Base-by-base conservation (phyloP, 2,329 filamentous ascomycete species). In the Cladosporium sp. region DNA sequence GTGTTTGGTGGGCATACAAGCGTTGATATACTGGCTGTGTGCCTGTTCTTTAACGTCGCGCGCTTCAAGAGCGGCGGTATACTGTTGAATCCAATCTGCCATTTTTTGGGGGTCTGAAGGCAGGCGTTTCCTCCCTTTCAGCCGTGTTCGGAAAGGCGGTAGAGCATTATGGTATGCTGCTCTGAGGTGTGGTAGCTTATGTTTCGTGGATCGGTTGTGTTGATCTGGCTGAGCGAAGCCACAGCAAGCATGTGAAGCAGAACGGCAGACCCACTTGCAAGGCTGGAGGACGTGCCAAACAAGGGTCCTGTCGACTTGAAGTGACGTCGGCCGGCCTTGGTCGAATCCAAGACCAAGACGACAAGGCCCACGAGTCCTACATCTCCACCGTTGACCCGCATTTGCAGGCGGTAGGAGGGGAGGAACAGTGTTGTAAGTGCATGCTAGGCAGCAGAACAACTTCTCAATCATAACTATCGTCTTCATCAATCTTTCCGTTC, bases 1-100 rank as follows among this genome's bases (percentile, higher is more conserved):
- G 46, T 22, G 35, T 35, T 38, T 39, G n/a, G 22, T 29, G 36
- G 42, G 56, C 80, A 58, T 67, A 95, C 91, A 95, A 54, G 87
- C 84, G 65, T 89, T 78, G 61, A 95, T 86, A 54, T 94, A 78
- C 46, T 83, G 78, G 61, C 75, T 71, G 59, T 83, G 80, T 51
- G 75, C 75, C 62, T 81, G 78, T 62, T 89, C 85, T 55, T 82
- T 78, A 62, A 82, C 78, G 61, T 88, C 87, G 56, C 83, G 77
- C 61, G 85, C 83, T 59, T 82, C 78, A 57, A 97, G 76, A 57
- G 85, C 85, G 54, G 80, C 75, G 55, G 88, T 76, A 68, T 95
- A 96, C 62, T 94, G 86, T 58, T 87, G 83, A 62, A 84, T 80
- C 87, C 91, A 94, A 73, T 79, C 80, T 56, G 81, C 77, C 79